Evolutionary conservation across 345 rosid species (phyloP), one percentile per base, ranked within the genome.

Genomic region (Lepidium didymum): DNA sequence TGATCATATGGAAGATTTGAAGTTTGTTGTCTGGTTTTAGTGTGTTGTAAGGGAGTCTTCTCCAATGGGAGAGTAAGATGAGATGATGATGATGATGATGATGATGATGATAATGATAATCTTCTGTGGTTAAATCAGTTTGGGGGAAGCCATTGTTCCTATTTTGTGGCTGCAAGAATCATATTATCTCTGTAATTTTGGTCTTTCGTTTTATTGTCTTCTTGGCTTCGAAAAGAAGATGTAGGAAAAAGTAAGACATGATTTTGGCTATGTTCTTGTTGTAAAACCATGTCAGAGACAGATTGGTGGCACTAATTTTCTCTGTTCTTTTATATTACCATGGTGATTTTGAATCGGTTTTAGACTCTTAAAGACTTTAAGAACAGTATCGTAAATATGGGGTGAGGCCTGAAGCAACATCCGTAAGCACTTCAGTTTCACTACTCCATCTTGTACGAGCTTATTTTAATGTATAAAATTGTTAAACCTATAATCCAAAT

Each of bases 391-490:
- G 3, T 23, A 46, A 46, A 43, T 43, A 6, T 3, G 18, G 19
- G 97, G 94, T 36, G 96, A 90, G 72, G 91, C 95, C 40, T 90
- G 96, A 91, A 88, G 90, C 62, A 91, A 87, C 66, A 87, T 67
- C 77, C 88, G 90, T 88, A 81, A 64, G 88, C 74, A 53, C 60
- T 73, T 62, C 53, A 66, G 56, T 40, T 69, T 62, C 36, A 36
- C 44, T 15, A 7, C 6, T 49, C 45, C 25, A 16, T 54, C 27
- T 7, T 19, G 23, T 21, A 21, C 23, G 23, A 21, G 1, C 23
- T 21, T 21, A 21, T 21, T 21, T 21, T 21, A 21, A 21, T 21
- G 23, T 21, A 21, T 21, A 21, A 21, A 21, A 21, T 21, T n/a
- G n/a, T n/a, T n/a, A n/a, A n/a, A n/a, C n/a, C n/a, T n/a, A n/a